Conservation (phyloP, 139 green algal genomes). For the Mesotaenium endlicherianum region DNA sequence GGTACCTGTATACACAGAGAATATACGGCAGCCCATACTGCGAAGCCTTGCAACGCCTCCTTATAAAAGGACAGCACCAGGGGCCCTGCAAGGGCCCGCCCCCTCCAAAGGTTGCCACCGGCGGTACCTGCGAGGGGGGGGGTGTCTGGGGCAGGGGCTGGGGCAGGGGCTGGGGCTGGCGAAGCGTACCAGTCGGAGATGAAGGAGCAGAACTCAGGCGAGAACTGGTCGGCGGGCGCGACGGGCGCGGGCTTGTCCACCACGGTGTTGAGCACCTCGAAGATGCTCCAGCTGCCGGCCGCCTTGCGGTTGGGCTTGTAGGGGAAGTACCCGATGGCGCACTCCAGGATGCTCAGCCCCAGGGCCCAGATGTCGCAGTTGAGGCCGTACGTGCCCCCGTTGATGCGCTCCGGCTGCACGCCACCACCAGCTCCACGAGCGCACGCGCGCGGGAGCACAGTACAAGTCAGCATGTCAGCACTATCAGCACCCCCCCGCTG, state of each 20-base stretch:
- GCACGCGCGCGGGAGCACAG: no score
- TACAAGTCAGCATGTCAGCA: no score
- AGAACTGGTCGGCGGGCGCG: conserved; percentile 55
- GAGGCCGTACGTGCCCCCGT: conserved; percentile 75
- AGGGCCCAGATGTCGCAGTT: conserved; percentile 68
- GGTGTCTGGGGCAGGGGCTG: neutral
- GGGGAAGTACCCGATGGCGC: conserved; percentile 81
- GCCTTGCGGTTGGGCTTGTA: conserved; percentile 66
- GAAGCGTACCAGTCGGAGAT: conserved; percentile 53
- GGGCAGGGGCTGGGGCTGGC: neutral
- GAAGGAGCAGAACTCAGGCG: conserved; percentile 77
- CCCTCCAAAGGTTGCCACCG: neutral
- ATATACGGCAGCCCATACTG: neutral
- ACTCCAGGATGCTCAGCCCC: conserved; percentile 86
- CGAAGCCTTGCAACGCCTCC: neutral
- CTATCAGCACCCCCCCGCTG: no score
- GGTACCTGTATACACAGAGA: neutral
- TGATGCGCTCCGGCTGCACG: conserved; percentile 82
- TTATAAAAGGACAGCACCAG: neutral
- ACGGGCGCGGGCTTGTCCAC: conserved; percentile 66
- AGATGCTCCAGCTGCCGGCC: conserved; percentile 35
- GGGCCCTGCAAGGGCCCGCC: no score
- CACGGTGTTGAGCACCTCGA: conserved; percentile 54
- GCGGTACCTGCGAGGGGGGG: neutral
- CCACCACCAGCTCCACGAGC: no score